Percentiles rank a stretch among this genome's conserved stretches.
These are phyloP conservation scores for Magnaporthales sp. DNA, from an alignment of 2,329 filamentous ascomycete species.

Conservation along the genomic window DNA sequence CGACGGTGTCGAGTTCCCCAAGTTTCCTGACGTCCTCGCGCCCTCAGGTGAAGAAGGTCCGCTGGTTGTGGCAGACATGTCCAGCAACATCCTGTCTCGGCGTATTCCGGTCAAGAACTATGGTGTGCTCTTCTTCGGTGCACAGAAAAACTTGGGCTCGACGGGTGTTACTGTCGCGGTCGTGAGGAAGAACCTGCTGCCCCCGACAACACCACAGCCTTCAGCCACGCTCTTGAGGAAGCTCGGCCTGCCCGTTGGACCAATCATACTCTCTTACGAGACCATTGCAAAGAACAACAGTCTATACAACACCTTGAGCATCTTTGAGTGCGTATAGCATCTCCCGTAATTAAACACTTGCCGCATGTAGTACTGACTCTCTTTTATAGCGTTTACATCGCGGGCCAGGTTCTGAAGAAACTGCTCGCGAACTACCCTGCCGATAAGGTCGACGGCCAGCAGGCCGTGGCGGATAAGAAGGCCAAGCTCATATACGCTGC, in stretches of 20 bases:
- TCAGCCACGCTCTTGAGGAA: slow-evolving; percentile 60
- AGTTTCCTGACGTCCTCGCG: slow-evolving; percentile 57
- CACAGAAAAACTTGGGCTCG: slow-evolving; percentile 87
- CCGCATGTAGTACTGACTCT: background rate
- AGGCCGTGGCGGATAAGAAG: slow-evolving; percentile 66
- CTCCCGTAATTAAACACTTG: background rate
- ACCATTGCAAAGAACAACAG: slow-evolving; percentile 88
- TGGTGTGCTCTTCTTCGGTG: slow-evolving; percentile 80
- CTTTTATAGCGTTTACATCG: slow-evolving; percentile 64
- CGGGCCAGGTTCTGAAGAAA: slow-evolving; percentile 77
- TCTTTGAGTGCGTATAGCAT: slow-evolving; percentile 58
- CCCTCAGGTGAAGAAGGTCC: slow-evolving; percentile 54
- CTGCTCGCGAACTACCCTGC: slow-evolving; percentile 55
- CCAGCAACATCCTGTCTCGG: slow-evolving; percentile 83
- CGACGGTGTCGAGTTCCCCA: slow-evolving; percentile 83
- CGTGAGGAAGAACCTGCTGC: slow-evolving; percentile 71
- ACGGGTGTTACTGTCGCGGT: slow-evolving; percentile 83
- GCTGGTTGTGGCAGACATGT: slow-evolving; percentile 87
- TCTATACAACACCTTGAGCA: slow-evolving; percentile 90
- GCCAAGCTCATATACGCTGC: slow-evolving; percentile 66
- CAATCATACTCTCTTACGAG: slow-evolving; percentile 74
- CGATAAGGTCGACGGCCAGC: slow-evolving; percentile 66
- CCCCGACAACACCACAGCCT: slow-evolving; percentile 50
- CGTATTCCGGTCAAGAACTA: slow-evolving; percentile 71
- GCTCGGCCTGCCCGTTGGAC: slow-evolving; percentile 68